Conservation (phyloP, 2,329 filamentous ascomycete genomes). For the Fulvia fulva region DNA sequence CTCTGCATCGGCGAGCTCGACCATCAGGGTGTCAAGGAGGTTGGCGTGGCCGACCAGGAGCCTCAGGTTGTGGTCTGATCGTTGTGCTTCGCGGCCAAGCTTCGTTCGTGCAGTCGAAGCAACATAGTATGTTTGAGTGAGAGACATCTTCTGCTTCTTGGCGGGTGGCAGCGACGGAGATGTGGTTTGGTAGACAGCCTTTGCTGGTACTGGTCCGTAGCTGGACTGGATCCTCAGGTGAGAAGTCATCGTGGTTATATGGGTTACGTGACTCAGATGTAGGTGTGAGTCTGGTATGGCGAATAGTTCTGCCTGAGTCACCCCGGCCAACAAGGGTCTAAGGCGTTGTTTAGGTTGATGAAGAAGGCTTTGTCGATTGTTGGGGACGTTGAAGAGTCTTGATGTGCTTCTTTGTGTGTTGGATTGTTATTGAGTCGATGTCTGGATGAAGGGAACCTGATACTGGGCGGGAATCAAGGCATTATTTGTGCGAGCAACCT, state of each 20-base stretch:
- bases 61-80: conserved; percentile 88
- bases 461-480: conserved; percentile 5
- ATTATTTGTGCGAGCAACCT: conserved; percentile 9
- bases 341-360: conserved; percentile 14
- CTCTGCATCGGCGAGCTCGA: conserved; percentile 87
- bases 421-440: not conserved
- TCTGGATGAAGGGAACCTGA: not conserved
- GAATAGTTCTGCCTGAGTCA: conserved; percentile 23
- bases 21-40: conserved; percentile 92
- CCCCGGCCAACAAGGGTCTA: conserved; percentile 16
- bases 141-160: conserved; percentile 83
- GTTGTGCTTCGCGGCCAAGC: conserved; percentile 87
- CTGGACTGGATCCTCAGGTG: conserved; percentile 45
- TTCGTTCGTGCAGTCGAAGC: conserved; percentile 95
- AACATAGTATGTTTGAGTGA: conserved; percentile 97
- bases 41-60: conserved; percentile 97
- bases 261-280: conserved; percentile 18
- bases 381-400: conserved; percentile 2
- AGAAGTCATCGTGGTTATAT: conserved; percentile 44
- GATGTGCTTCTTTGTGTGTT: conserved; percentile 1
- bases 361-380: conserved; percentile 2
- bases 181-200: conserved; percentile 43
- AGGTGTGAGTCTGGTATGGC: conserved; percentile 20
- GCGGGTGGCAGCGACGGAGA: conserved; percentile 40
- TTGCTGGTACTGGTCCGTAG: conserved; percentile 45